phyloP scores from a whole-genome alignment of 257 asterid species.

The Solanum piurae region DNA sequence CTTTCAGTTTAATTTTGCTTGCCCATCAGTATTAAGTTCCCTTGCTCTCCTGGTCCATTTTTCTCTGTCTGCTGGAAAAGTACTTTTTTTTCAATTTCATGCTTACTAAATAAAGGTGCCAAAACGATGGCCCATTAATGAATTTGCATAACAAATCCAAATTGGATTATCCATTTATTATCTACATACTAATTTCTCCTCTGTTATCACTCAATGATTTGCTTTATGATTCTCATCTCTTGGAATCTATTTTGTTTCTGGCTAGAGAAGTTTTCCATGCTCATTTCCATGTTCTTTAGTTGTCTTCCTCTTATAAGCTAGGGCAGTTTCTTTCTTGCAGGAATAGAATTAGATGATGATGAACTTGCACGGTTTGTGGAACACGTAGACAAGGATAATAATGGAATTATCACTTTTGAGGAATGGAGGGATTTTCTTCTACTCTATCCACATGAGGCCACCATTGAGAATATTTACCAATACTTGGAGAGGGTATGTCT shows the following conservation, averaged over 20 bases:
- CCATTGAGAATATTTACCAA: constrained; percentile 84
- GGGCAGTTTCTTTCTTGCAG: constrained; percentile 76
- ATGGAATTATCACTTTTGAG: constrained; percentile 91
- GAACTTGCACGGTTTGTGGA: constrained; percentile 97
- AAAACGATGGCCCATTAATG: neutral
- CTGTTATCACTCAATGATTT: neutral
- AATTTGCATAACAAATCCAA: neutral
- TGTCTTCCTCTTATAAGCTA: constrained; percentile 47
- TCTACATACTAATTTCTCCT: neutral
- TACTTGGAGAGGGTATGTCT: constrained; percentile 93
- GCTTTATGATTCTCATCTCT: neutral
- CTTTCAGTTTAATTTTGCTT: neutral
- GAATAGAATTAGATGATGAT: constrained; percentile 84
- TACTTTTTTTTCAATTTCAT: neutral
- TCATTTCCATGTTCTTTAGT: neutral
- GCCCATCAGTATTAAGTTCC: neutral
- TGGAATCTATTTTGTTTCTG: neutral
- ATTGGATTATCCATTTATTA: neutral
- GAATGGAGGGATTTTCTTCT: constrained; percentile 98
- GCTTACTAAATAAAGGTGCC: neutral
- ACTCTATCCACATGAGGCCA: constrained; percentile 92
- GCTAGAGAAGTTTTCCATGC: neutral
- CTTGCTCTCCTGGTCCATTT: neutral
- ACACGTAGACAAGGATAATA: constrained; percentile 90
- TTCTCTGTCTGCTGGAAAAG: neutral